Base-by-base conservation (phyloP, 805 yeast species). In the Huiozyma sinensis region DNA sequence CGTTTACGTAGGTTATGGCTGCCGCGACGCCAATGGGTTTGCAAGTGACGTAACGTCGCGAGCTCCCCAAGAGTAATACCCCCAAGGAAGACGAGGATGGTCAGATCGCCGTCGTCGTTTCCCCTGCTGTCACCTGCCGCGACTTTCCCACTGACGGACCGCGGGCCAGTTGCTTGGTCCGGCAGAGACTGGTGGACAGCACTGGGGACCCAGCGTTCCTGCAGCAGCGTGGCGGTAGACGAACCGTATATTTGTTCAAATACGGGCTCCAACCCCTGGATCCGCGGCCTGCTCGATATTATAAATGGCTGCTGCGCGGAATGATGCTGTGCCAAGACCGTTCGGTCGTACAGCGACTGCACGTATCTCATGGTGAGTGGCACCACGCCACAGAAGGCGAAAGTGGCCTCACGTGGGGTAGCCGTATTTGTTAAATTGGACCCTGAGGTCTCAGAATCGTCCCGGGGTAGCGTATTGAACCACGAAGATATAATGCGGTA, bases 41-140 rank as follows among this genome's bases (percentile, higher is more conserved):
- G 77, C n/a, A 85, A 68, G 43, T 69, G 72, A 53, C 80, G 68
- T 39, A 90, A 63, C 3, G 88, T 79, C 3, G 90, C 76, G 12
- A 89, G 68, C 61, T 90, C 98, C 7, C 92, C 78, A 57, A 84
- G 71, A 0, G 97, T 86, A 6, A 89, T 66, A 0, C 98, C 97
- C 10, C 97, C 97, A 36, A 89, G 55, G 48, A 82, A 63, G 6
- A 79, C 75, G 42, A 85, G 52, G 47, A 86, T 55, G 47, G 63
- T 59, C 2, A 55, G 45, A 33, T 58, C 63, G 7, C 36, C 38
- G 11, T 33, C n/a, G 24, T 42, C 37, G 12, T 44, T 37, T 29
- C 30, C 38, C 11, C 9, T 31, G 27, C 43, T 44, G 24, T 38
- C 32, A 8, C 12, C 27, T 6, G 27, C 24, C n/a, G 33, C 33